A percentile compares a stretch with the other conserved stretches of the same genome.
phyloP scores from a whole-genome alignment of 257 asterid species.

The Solanum pinnatisectum region DNA sequence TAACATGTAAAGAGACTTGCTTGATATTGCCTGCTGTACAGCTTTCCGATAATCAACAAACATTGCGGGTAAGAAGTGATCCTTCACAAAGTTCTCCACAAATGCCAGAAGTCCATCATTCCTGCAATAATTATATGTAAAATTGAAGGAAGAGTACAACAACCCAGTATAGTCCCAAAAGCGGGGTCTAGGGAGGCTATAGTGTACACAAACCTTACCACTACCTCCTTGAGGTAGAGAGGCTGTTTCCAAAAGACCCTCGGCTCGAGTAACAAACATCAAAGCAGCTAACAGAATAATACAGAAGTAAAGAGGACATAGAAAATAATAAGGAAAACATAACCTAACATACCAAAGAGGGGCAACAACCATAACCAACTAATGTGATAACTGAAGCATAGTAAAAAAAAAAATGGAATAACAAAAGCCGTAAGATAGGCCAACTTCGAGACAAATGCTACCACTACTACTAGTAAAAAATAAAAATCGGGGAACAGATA shows the following conservation, averaged over 20 bases:
- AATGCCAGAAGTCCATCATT: slow-evolving; percentile 91
- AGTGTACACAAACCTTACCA: neutral
- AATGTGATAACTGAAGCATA: neutral
- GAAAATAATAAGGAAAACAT: neutral
- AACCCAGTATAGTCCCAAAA: neutral
- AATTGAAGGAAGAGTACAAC: neutral
- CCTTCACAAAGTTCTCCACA: slow-evolving; percentile 96
- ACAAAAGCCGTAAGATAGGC: neutral
- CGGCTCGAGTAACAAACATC: neutral
- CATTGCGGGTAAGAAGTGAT: slow-evolving; percentile 95
- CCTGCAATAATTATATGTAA: slow-evolving; percentile 35
- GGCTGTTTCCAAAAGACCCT: neutral
- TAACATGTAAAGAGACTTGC: slow-evolving; percentile 42
- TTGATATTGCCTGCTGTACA: slow-evolving; percentile 98
- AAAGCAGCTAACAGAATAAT: neutral
- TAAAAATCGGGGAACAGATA: neutral
- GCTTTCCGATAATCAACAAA: slow-evolving; percentile 97
- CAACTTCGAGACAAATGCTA: neutral
- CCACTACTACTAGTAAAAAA: neutral
- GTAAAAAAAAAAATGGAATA: neutral
- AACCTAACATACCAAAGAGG: neutral
- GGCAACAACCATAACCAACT: neutral
- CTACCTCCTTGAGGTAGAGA: neutral
- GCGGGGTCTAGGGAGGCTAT: neutral
- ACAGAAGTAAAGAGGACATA: neutral